These are phyloP conservation scores for Tolypocladium ophioglossoides DNA, from an alignment of 2,329 filamentous ascomycete genomes.

Conservation along the genomic window DNA sequence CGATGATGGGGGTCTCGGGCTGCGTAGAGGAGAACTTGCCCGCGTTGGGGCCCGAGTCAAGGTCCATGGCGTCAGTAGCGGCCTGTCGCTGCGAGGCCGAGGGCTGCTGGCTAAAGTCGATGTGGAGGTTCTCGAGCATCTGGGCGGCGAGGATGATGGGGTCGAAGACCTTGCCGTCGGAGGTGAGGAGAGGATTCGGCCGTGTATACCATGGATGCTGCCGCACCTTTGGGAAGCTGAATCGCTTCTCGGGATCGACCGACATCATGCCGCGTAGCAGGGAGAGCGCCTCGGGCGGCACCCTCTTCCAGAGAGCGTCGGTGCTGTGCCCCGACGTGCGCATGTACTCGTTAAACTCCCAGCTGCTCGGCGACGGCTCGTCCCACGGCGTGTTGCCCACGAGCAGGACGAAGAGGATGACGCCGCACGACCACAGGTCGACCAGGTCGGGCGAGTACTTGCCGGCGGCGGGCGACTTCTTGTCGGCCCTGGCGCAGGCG, in stretches of 20 bases:
- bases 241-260: constrained; percentile 62
- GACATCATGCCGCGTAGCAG: constrained; percentile 90
- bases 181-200: constrained; percentile 63
- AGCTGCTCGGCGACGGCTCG: constrained; percentile 74
- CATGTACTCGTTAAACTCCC: constrained; percentile 84
- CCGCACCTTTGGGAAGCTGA: constrained; percentile 77
- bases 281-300: constrained; percentile 66
- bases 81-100: constrained; percentile 32
- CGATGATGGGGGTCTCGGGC: constrained; percentile 65
- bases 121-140: constrained; percentile 84
- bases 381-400: constrained; percentile 98
- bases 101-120: constrained; percentile 69
- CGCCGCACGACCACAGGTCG: constrained; percentile 95
- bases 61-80: constrained; percentile 52
- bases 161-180: constrained; percentile 66
- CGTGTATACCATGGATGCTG: constrained; percentile 93
- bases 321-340: constrained; percentile 68
- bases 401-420: constrained; percentile 92
- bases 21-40: constrained; percentile 67
- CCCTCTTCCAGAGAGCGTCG: constrained; percentile 74
- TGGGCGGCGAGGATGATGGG: constrained; percentile 80
- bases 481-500: constrained; percentile 36
- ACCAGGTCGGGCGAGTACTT: constrained; percentile 71
- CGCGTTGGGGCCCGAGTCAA: constrained; percentile 42
- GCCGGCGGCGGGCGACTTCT: constrained; percentile 33